Percentiles rank a stretch among this genome's conserved stretches.
Evolutionary conservation across 768 basidiomycete genomes (phyloP).

Genomic region (Lactarius sp.): DNA sequence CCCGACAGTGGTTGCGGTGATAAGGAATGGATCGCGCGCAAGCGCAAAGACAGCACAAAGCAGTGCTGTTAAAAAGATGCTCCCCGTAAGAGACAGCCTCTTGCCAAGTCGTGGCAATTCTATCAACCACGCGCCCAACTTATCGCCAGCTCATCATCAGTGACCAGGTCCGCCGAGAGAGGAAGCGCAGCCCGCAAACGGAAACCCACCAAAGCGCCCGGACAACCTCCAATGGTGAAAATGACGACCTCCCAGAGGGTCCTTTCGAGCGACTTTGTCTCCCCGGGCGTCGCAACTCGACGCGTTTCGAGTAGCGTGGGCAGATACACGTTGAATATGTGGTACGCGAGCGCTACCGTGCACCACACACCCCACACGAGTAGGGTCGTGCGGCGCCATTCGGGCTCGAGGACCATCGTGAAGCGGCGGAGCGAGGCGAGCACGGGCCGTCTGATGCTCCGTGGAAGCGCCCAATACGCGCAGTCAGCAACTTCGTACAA

Average conservation of each 20-base stretch:
- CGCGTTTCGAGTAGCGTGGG: conserved; percentile 79
- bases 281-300: background rate
- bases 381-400: conserved; percentile 73
- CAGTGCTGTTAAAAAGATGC: conserved; percentile 69
- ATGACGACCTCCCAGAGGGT: conserved; percentile 84
- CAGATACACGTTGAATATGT: conserved; percentile 91
- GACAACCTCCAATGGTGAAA: conserved; percentile 79
- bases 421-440: conserved; percentile 66
- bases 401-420: conserved; percentile 62
- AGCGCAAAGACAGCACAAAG: conserved; percentile 68
- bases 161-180: background rate
- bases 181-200: background rate
- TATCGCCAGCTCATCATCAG: background rate
- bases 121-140: conserved; percentile 86
- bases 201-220: conserved; percentile 68
- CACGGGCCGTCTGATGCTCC: conserved; percentile 53
- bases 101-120: conserved; percentile 60
- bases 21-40: conserved; percentile 51
- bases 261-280: conserved; percentile 47
- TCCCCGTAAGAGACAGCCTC: conserved; percentile 65
- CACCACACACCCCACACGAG: conserved; percentile 79
- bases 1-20: conserved; percentile 66
- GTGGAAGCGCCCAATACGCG: conserved; percentile 45
- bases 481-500: conserved; percentile 39
- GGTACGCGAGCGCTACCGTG: conserved; percentile 71